Conservation (phyloP, 495 filamentous ascomycete genomes). For the Lepidopterella palustris region DNA sequence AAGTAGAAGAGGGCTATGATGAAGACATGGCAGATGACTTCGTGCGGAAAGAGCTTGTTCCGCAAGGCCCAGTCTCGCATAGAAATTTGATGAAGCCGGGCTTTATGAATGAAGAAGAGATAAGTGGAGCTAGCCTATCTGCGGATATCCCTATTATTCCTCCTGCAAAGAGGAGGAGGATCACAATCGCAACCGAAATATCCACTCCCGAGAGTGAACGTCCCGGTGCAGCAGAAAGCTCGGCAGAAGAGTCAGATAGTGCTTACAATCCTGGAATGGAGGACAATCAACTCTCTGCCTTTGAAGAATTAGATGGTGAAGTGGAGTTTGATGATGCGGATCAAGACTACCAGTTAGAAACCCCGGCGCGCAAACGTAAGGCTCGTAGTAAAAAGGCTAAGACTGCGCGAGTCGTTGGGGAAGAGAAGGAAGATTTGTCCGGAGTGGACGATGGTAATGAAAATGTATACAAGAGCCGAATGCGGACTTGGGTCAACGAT, state of each 20-base stretch:
- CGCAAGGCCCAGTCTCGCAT: constrained; percentile 53
- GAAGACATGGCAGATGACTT: constrained; percentile 15
- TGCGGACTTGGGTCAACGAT: constrained; percentile 65
- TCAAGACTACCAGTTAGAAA: constrained; percentile 42
- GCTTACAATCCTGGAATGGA: constrained; percentile 28
- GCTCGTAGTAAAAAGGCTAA: constrained; percentile 37
- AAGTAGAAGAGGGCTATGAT: constrained; percentile 44
- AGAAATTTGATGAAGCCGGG: constrained; percentile 75
- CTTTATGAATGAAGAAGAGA: constrained; percentile 50
- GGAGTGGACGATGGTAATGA: constrained; percentile 91
- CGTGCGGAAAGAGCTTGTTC: not conserved
- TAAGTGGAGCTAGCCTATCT: constrained; percentile 7
- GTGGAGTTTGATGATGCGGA: constrained; percentile 38
- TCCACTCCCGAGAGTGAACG: not conserved
- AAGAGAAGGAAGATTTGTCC: constrained; percentile 59
- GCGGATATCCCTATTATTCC: constrained; percentile 14
- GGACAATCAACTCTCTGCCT: constrained; percentile 24
- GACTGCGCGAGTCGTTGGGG: constrained; percentile 27
- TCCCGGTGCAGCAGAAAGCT: constrained; percentile 11
- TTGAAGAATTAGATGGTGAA: constrained; percentile 29
- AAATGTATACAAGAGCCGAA: constrained; percentile 66
- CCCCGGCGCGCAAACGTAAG: constrained; percentile 25
- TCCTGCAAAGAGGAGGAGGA: constrained; percentile 40
- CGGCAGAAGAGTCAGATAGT: constrained; percentile 26
- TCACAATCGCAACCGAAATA: not conserved